Evolutionary conservation across 225 moss, liverwort and hornwort species (phyloP).

Genomic region (Antitrichia curtipendula): DNA sequence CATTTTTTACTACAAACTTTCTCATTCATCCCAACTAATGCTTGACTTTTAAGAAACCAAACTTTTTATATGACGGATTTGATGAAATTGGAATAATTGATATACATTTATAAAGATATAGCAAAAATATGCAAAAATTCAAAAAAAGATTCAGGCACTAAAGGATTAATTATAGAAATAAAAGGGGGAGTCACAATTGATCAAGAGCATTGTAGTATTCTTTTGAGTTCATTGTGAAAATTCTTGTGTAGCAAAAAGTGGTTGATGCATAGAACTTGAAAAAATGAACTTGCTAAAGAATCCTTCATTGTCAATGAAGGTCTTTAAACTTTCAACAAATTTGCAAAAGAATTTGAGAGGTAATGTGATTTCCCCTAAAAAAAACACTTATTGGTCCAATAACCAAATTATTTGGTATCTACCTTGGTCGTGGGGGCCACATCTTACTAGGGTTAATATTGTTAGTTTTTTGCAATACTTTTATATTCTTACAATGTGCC

Average conservation of each 20-base stretch:
- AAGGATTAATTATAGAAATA: rapidly evolving
- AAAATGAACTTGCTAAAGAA: background rate
- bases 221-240: background rate
- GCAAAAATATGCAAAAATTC: no score
- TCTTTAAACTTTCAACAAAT: background rate
- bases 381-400: background rate
- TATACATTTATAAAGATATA: no score
- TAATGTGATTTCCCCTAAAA: rapidly evolving
- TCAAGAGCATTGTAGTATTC: background rate
- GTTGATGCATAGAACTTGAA: rapidly evolving
- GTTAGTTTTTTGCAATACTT: no score
- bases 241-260: rapidly evolving
- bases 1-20: no score
- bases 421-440: background rate
- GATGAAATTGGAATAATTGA: no score
- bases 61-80: no score
- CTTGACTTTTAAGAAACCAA: no score
- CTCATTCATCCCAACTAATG: no score
- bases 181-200: rapidly evolving
- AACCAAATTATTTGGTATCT: background rate
- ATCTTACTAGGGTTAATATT: rapidly evolving
- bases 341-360: no score
- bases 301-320: background rate
- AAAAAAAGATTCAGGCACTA: no score
- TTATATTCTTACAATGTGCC: no score